Conservation (phyloP, 2,329 filamentous ascomycete species). For the Monosporascus sp. region DNA sequence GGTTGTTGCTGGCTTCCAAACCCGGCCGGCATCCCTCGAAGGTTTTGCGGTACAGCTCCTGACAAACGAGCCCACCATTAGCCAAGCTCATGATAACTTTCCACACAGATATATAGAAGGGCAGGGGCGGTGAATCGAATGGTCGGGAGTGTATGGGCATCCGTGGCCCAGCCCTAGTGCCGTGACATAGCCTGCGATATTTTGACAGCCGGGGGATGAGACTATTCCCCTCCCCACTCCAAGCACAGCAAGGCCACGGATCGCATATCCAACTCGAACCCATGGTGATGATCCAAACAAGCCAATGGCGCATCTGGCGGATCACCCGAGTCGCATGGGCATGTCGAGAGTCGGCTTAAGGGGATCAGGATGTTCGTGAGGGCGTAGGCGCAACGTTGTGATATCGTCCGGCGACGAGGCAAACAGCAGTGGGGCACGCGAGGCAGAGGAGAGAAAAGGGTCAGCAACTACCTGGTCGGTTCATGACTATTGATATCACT, state of each 20-base stretch:
- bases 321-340: constrained; percentile 8
- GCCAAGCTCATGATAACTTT: constrained; percentile 20
- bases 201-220: too few relatives aligned
- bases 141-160: neutral
- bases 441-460: constrained; percentile 20
- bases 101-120: neutral
- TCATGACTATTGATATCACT: constrained; percentile 40
- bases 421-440: constrained; percentile 23
- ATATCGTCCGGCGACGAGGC: constrained; percentile 18
- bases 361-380: constrained; percentile 5
- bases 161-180: neutral
- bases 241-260: neutral
- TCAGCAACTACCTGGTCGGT: constrained; percentile 51
- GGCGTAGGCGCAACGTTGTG: constrained; percentile 15
- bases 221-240: too few relatives aligned
- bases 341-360: constrained; percentile 7
- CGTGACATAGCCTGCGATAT: neutral
- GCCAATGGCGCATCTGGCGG: constrained; percentile 4
- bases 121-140: neutral
- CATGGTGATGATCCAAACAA: constrained; percentile 1
- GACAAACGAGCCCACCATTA: constrained; percentile 26
- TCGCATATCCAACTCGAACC: neutral
- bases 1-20: constrained; percentile 57
- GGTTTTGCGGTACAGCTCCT: constrained; percentile 58
- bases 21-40: constrained; percentile 57